phyloP scores from a whole-genome alignment of 768 basidiomycete genomes.

The Tylopilus balloui region DNA sequence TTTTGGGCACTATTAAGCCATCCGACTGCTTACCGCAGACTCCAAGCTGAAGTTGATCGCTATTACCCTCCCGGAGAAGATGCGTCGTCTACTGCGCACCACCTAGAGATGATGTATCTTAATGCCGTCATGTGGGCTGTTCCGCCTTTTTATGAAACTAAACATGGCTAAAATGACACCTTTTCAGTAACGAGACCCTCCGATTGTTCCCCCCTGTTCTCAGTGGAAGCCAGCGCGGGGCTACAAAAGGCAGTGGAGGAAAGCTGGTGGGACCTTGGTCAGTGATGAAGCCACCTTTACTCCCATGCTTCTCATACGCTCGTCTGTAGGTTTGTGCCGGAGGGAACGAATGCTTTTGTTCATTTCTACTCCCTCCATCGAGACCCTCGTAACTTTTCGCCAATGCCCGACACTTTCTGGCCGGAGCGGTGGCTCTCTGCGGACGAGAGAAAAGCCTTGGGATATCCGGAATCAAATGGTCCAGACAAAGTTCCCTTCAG shows the following conservation, averaged over 20 bases:
- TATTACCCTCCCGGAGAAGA: slow-evolving; percentile 37
- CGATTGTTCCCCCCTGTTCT: slow-evolving; percentile 48
- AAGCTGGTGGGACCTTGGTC: slow-evolving; percentile 39
- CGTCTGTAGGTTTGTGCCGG: slow-evolving; percentile 38
- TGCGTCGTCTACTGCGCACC: slow-evolving; percentile 25
- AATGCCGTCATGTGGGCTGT: slow-evolving; percentile 32
- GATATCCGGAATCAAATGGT: slow-evolving; percentile 23
- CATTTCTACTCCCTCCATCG: slow-evolving; percentile 44
- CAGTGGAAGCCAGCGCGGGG: slow-evolving; percentile 43
- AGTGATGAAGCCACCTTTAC: slow-evolving; percentile 13
- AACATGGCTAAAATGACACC: slow-evolving; percentile 11
- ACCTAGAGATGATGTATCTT: slow-evolving; percentile 31
- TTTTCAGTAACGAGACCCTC: slow-evolving; percentile 44
- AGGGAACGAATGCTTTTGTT: slow-evolving; percentile 41
- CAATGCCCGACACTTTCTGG: slow-evolving; percentile 41
- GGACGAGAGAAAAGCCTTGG: slow-evolving; percentile 24
- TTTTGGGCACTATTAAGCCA: slow-evolving; percentile 35
- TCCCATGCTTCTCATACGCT: slow-evolving; percentile 9
- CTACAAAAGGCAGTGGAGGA: slow-evolving; percentile 34
- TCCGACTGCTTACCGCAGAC: slow-evolving; percentile 30
- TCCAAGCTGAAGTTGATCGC: slow-evolving; percentile 39
- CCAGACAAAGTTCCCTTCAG: slow-evolving; percentile 28
- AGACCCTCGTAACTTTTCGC: slow-evolving; percentile 44
- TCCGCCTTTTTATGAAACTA: slow-evolving; percentile 1
- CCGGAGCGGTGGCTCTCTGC: slow-evolving; percentile 41